phyloP scores from a whole-genome alignment of 352 stramenopile genomes.

The Phytophthora melonis region DNA sequence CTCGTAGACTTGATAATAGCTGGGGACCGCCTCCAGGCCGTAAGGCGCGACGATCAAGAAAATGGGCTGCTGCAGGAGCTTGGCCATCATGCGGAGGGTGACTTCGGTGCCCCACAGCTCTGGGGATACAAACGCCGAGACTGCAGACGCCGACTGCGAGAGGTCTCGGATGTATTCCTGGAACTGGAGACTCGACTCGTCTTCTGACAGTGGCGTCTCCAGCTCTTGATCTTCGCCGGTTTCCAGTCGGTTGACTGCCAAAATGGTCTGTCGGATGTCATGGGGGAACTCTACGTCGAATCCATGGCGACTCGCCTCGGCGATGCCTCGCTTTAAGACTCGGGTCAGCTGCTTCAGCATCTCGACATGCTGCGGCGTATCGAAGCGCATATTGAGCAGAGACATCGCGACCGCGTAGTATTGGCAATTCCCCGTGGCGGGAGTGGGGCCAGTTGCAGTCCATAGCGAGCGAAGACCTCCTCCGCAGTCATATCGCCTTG shows the following conservation, averaged over 20 bases:
- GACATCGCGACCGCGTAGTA: slow-evolving; percentile 32
- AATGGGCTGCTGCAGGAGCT: slow-evolving; percentile 23
- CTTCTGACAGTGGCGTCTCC: slow-evolving; percentile 3
- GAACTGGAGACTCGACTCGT: slow-evolving; percentile 20
- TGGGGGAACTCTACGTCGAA: slow-evolving; percentile 33
- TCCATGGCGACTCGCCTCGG: slow-evolving; percentile 12
- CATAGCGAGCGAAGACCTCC: slow-evolving; percentile 5
- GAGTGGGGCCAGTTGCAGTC: slow-evolving; percentile 12
- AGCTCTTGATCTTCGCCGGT: slow-evolving; percentile 8
- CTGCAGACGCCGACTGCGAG: slow-evolving; percentile 9
- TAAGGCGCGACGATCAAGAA: slow-evolving; percentile 20
- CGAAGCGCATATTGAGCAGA: slow-evolving; percentile 12
- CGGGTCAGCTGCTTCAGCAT: slow-evolving; percentile 13
- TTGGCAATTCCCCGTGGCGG: slow-evolving; percentile 28
- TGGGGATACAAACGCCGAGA: slow-evolving; percentile 3
- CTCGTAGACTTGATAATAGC: slow-evolving; percentile 30
- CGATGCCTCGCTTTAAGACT: slow-evolving; percentile 20
- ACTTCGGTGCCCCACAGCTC: slow-evolving; percentile 22
- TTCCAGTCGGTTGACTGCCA: slow-evolving; percentile 21
- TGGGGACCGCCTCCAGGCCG: slow-evolving; percentile 7
- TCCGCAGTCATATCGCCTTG: slow-evolving; percentile 6
- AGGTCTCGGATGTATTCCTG: slow-evolving; percentile 18
- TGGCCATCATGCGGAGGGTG: slow-evolving; percentile 33
- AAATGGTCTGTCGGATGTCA: slow-evolving; percentile 29
- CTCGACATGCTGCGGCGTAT: slow-evolving; percentile 8